A percentile compares a stretch with the other conserved stretches of the same genome.
Evolutionary conservation across 331 rosid genomes (phyloP).

Genomic region (Rosa hybrid): DNA sequence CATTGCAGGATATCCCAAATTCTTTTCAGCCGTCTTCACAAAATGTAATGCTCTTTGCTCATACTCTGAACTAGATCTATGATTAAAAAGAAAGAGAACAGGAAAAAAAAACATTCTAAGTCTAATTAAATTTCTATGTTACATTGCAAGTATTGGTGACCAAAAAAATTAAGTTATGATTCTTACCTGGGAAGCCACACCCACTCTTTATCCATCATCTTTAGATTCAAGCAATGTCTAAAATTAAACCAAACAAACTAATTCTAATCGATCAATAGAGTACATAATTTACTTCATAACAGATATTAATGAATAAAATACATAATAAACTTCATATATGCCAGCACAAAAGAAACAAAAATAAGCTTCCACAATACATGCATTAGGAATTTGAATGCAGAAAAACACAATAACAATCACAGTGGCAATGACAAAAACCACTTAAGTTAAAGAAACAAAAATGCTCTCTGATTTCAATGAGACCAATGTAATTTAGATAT

Average conservation of each 20-base stretch:
- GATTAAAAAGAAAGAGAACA: background rate
- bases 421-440: too few relatives aligned
- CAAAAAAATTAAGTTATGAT: background rate
- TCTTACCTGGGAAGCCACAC: background rate
- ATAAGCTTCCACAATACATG: too few relatives aligned
- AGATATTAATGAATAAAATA: too few relatives aligned
- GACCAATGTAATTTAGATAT: background rate
- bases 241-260: background rate
- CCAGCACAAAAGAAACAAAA: too few relatives aligned
- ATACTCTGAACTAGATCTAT: background rate
- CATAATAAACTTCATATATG: too few relatives aligned
- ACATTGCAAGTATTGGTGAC: too few relatives aligned
- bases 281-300: too few relatives aligned
- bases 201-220: constrained; percentile 1
- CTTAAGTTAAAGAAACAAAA: too few relatives aligned
- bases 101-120: background rate
- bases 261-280: too few relatives aligned
- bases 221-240: background rate
- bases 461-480: too few relatives aligned
- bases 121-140: background rate
- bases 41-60: background rate
- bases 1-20: background rate
- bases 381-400: too few relatives aligned
- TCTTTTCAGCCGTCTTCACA: background rate
- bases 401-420: too few relatives aligned